Base-by-base conservation (phyloP, 208 protist genomes). In the Trypanosoma boissoni region DNA sequence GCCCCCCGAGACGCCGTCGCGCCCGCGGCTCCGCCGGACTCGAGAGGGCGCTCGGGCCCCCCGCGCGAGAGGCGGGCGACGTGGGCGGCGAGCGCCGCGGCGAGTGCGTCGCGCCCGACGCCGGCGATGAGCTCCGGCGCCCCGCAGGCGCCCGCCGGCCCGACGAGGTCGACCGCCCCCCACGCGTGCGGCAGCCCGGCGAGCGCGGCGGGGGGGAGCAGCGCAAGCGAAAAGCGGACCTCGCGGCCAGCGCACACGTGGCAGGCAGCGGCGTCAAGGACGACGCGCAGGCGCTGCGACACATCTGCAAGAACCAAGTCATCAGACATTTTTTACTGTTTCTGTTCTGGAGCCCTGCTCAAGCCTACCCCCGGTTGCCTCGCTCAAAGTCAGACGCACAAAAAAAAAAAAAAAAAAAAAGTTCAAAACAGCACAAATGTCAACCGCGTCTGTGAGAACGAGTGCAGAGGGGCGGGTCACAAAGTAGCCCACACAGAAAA, bases 121-220 rank as follows among this genome's bases (percentile, higher is more conserved):
- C 55, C 64, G 1, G 62, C 64, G 48, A 51, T 37, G 7, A 69
- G 34, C n/a, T 61, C 55, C 45, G 43, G 46, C 14, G 8, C n/a
- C 18, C n/a, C 8, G n/a, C n/a, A n/a, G n/a, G n/a, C n/a, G n/a
- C n/a, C n/a, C n/a, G n/a, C n/a, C n/a, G n/a, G n/a, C n/a, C n/a
- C n/a, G n/a, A 56, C 29, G 24, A 56, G 1, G 14, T 61, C 64
- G 8, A 50, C 45, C 0, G 18, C 52, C 27, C 64, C 64, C 54
- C 64, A 69, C 1, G 5, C 1, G 23, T 57, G 34, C 18, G 48
- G 16, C 55, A 62, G 49, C 27, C 24, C 48, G 4, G 43, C 10
- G 9, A 69, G 36, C 10, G 55, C 26, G 6, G 34, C 27, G 18
- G 28, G 6, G 12, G 64, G 64, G 27, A 69, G 23, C n/a, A 69